Evolutionary conservation across 768 basidiomycete genomes (phyloP).

Genomic region (Boletus tylopilopsis): DNA sequence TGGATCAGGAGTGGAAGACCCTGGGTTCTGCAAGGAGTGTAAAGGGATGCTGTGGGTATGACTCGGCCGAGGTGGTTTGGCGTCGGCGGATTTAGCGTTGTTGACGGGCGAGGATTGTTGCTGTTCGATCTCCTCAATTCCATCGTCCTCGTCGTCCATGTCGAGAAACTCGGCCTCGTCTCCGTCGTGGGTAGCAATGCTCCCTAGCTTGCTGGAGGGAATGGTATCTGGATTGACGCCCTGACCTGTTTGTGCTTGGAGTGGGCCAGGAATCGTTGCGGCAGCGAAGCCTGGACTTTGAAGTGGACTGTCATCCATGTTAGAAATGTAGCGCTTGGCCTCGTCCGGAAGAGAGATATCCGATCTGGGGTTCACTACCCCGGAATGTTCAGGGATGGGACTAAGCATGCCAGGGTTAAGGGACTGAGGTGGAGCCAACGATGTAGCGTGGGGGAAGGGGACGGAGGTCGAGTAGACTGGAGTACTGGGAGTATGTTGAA

Average conservation of each 20-base stretch:
- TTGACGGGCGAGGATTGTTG: slow-evolving; percentile 10
- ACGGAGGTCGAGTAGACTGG: slow-evolving; percentile 5
- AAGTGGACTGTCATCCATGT: slow-evolving; percentile 61
- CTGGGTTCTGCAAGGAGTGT: slow-evolving; percentile 9
- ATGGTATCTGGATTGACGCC: not conserved
- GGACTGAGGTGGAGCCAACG: slow-evolving; percentile 18
- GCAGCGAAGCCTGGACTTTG: slow-evolving; percentile 41
- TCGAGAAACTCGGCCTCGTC: slow-evolving; percentile 62
- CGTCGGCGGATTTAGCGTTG: slow-evolving; percentile 34
- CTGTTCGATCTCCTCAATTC: slow-evolving; percentile 11
- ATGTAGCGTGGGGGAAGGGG: slow-evolving; percentile 16
- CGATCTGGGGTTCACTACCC: slow-evolving; percentile 57
- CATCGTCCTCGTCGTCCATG: slow-evolving; percentile 40
- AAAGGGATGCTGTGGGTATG: slow-evolving; percentile 10
- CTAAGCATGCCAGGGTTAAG: slow-evolving; percentile 14
- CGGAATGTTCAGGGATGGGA: slow-evolving; percentile 30
- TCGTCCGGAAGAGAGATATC: slow-evolving; percentile 73
- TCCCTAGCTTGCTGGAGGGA: slow-evolving; percentile 13
- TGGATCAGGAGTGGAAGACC: slow-evolving; percentile 12
- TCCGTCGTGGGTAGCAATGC: slow-evolving; percentile 12
- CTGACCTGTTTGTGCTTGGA: not conserved
- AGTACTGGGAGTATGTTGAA: slow-evolving; percentile 22
- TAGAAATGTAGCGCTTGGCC: slow-evolving; percentile 66
- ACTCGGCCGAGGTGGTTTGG: slow-evolving; percentile 29
- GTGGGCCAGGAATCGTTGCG: not conserved